Conservation (phyloP, 768 basidiomycete species). For the Sarcomyxa edulis region DNA sequence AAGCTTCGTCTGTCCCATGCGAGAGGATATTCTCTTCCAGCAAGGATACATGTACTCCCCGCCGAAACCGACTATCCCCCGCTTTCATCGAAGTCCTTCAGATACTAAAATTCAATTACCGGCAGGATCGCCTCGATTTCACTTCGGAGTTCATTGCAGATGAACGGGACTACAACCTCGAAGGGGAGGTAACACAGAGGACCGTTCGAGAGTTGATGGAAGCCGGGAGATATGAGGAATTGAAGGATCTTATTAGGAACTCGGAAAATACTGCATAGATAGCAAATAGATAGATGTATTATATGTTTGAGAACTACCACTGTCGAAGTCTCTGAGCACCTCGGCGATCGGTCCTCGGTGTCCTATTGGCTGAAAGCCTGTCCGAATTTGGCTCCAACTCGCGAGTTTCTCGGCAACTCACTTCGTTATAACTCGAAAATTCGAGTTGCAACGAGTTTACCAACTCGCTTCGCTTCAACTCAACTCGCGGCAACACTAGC, state of each 20-base stretch:
- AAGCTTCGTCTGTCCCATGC: slow-evolving; percentile 23
- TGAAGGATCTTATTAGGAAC: slow-evolving; percentile 6
- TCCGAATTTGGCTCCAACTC: no score
- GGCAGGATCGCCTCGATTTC: slow-evolving; percentile 17
- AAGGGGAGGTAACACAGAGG: slow-evolving; percentile 8
- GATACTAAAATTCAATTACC: slow-evolving; percentile 22
- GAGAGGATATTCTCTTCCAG: slow-evolving; percentile 26
- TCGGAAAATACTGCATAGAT: no score
- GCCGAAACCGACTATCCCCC: slow-evolving; percentile 14
- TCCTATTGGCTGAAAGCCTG: no score
- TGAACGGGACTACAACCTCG: slow-evolving; percentile 13
- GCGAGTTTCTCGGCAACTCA: no score
- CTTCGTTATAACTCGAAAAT: no score
- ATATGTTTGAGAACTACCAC: no score
- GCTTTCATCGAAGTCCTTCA: slow-evolving; percentile 22
- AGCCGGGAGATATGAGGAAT: slow-evolving; percentile 6
- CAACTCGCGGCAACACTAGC: no score
- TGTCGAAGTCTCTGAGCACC: no score
- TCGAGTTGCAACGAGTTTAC: no score
- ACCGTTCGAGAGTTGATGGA: slow-evolving; percentile 7
- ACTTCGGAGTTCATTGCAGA: slow-evolving; percentile 8
- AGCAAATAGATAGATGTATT: no score
- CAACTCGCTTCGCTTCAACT: no score
- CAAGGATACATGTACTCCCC: slow-evolving; percentile 20
- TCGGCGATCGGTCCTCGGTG: no score